Percentiles rank a stretch among this genome's conserved stretches.
These are phyloP conservation scores for Backusella mclennaniae DNA, from an alignment of 192 early-diverging fungal genomes.

Conservation along the genomic window DNA sequence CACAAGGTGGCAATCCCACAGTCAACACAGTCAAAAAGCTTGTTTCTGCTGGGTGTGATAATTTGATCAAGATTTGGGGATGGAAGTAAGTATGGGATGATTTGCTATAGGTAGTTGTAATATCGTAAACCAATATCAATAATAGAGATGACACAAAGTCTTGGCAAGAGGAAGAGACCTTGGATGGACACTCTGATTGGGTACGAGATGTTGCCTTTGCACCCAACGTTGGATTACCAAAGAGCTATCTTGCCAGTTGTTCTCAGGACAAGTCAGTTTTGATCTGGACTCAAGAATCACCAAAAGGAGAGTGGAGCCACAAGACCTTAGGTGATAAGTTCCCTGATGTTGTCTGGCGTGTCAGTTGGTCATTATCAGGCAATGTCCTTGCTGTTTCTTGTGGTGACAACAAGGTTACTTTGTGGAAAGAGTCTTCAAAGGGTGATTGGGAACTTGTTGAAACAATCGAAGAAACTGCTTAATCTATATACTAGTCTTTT, in stretches of 20 bases:
- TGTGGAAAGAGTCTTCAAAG: constrained; percentile 95
- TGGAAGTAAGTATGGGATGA: constrained; percentile 39
- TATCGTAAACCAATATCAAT: not conserved
- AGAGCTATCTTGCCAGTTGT: constrained; percentile 88
- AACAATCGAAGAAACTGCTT: constrained; percentile 59
- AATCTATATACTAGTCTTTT: not conserved
- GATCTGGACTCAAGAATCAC: constrained; percentile 91
- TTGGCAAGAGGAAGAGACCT: constrained; percentile 77
- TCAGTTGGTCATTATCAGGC: constrained; percentile 95
- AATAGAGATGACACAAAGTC: constrained; percentile 67
- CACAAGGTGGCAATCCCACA: constrained; percentile 55
- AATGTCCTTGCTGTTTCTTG: constrained; percentile 95
- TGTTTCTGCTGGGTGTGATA: constrained; percentile 94
- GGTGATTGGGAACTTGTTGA: constrained; percentile 90
- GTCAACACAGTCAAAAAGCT: constrained; percentile 71
- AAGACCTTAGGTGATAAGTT: constrained; percentile 77
- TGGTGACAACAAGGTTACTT: constrained; percentile 94
- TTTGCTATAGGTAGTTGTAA: not conserved
- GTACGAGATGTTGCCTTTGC: constrained; percentile 97
- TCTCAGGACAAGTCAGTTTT: constrained; percentile 96
- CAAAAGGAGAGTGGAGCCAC: constrained; percentile 69
- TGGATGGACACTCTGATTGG: constrained; percentile 97
- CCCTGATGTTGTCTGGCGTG: constrained; percentile 96
- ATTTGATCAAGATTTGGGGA: constrained; percentile 93
- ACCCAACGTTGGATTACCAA: constrained; percentile 89